These are phyloP conservation scores for Cucurbita moschata DNA, from an alignment of 306 rosid species.

Conservation along the genomic window DNA sequence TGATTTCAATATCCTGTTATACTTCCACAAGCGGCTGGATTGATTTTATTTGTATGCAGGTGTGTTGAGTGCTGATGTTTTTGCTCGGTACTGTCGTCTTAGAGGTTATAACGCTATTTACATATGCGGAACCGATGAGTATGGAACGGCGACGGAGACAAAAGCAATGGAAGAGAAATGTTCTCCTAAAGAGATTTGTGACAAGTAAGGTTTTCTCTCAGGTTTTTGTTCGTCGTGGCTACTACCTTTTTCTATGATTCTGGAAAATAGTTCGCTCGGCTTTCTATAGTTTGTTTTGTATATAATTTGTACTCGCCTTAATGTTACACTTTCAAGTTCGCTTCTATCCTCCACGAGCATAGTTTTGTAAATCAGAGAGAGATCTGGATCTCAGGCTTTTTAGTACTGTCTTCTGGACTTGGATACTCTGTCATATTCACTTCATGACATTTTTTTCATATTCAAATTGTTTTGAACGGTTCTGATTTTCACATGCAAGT, in stretches of 20 bases:
- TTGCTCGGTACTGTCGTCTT: constrained; percentile 80
- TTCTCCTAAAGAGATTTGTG: constrained; percentile 81
- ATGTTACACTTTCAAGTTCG: not conserved
- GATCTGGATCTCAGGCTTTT: not conserved
- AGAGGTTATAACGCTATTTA: constrained; percentile 69
- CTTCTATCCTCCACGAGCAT: not conserved
- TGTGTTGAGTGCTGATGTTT: constrained; percentile 89
- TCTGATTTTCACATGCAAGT: not conserved
- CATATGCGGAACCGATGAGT: constrained; percentile 88
- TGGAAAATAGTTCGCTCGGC: not conserved
- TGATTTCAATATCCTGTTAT: not conserved
- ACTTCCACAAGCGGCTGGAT: not conserved
- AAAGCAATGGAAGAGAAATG: constrained; percentile 91
- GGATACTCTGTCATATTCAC: not conserved
- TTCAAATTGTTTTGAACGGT: not conserved
- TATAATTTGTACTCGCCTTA: not conserved
- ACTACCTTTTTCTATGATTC: not conserved
- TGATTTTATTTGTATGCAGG: constrained; percentile 16
- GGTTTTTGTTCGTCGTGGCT: not conserved
- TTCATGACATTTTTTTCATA: not conserved
- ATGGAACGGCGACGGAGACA: constrained; percentile 92
- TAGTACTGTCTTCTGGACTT: not conserved
- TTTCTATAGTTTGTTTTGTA: not conserved
- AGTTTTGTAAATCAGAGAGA: not conserved
- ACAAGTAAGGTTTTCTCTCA: constrained; percentile 35